phyloP scores from a whole-genome alignment of 208 protist genomes.

The Vickermania ingenoplastis region DNA sequence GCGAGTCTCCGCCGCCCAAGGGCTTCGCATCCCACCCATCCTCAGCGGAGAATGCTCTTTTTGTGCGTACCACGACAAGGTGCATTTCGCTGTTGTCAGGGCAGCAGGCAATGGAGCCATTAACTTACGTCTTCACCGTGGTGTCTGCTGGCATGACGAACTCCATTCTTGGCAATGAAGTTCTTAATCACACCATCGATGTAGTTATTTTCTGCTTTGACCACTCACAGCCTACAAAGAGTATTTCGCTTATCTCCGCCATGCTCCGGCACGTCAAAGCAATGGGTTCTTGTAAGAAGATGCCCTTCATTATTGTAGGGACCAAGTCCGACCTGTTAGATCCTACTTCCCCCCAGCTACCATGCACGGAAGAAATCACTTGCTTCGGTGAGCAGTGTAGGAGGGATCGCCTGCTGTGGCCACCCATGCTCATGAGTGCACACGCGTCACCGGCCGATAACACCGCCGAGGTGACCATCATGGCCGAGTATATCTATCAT shows the following conservation, averaged over 20 bases:
- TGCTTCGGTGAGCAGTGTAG: constrained; percentile 27
- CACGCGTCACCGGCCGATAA: constrained; percentile 17
- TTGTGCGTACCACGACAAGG: constrained; percentile 30
- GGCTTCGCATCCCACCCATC: constrained; percentile 7
- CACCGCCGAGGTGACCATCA: constrained; percentile 34
- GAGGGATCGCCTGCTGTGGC: constrained; percentile 62
- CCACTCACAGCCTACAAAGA: constrained; percentile 24
- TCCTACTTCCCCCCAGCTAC: background rate
- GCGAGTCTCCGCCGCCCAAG: background rate
- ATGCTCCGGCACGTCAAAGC: constrained; percentile 18
- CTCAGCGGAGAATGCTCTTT: constrained; percentile 4
- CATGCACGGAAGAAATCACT: background rate
- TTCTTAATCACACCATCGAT: constrained; percentile 51
- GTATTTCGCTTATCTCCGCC: constrained; percentile 28
- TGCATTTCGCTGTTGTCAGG: constrained; percentile 12
- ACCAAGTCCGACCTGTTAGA: constrained; percentile 53
- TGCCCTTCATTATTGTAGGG: constrained; percentile 76
- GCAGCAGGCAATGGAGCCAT: constrained; percentile 21
- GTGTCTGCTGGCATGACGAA: constrained; percentile 21
- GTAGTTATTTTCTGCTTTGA: constrained; percentile 78
- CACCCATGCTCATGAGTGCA: constrained; percentile 63
- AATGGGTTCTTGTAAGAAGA: constrained; percentile 10
- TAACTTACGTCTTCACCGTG: constrained; percentile 56
- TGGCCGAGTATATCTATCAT: constrained; percentile 77
- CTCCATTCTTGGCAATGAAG: constrained; percentile 34